Conservation (phyloP, 306 rosid species). For the Oxytropis ochrocephala region DNA sequence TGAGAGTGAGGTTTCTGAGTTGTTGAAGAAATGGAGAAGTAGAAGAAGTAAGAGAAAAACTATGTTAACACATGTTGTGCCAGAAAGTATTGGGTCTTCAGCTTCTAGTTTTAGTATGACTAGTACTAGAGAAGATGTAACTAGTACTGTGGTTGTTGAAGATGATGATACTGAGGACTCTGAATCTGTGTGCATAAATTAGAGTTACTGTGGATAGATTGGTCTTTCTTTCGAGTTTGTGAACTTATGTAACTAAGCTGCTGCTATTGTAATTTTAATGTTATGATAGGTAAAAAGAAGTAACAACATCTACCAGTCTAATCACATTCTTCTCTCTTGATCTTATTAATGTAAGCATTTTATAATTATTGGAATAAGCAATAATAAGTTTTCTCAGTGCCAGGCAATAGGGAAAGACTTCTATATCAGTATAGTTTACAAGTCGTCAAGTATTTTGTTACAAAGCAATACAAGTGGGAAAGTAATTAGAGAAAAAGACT, state of each 20-base stretch:
- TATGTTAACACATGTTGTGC: constrained; percentile 8
- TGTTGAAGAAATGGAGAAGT: constrained; percentile 51
- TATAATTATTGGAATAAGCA: too few relatives aligned
- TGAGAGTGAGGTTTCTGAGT: constrained; percentile 45
- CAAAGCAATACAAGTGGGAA: too few relatives aligned
- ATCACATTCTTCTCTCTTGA: background rate
- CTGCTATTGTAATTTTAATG: background rate
- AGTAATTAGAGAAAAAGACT: too few relatives aligned
- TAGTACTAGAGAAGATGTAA: constrained; percentile 42
- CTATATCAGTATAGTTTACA: too few relatives aligned
- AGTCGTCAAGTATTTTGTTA: too few relatives aligned
- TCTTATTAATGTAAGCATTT: too few relatives aligned
- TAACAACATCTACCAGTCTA: background rate
- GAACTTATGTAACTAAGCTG: background rate
- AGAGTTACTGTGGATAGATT: background rate
- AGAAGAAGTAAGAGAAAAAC: constrained; percentile 62
- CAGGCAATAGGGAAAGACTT: too few relatives aligned
- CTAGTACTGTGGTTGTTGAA: constrained; percentile 25
- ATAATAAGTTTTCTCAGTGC: too few relatives aligned
- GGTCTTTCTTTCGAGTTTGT: background rate
- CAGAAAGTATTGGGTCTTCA: constrained; percentile 48
- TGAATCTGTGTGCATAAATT: constrained; percentile 52
- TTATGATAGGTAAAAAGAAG: background rate
- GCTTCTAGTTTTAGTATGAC: constrained; percentile 39
- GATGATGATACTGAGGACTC: constrained; percentile 62